Evolutionary conservation across 257 asterid species (phyloP).

Genomic region (Solanum chaucha): DNA sequence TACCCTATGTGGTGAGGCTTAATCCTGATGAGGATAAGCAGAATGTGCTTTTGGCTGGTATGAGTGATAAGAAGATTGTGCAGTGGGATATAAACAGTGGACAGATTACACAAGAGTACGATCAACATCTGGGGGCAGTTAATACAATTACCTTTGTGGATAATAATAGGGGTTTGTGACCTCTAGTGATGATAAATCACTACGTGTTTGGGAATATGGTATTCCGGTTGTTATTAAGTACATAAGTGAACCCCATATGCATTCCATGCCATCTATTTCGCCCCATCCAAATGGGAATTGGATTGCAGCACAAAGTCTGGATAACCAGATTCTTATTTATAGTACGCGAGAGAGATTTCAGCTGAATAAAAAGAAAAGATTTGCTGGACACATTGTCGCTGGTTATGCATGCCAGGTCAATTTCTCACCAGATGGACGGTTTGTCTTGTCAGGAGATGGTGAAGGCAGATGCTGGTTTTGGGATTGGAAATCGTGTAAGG

Average conservation of each 20-base stretch:
- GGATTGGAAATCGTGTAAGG: slow-evolving; percentile 99
- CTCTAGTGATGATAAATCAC: slow-evolving; percentile 90
- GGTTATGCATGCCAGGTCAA: slow-evolving; percentile 97
- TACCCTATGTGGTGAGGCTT: slow-evolving; percentile 88
- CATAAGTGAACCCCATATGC: slow-evolving; percentile 98
- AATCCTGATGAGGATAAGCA: slow-evolving; percentile 98
- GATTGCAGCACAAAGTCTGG: slow-evolving; percentile 98
- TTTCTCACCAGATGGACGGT: slow-evolving; percentile 94
- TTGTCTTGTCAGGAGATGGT: slow-evolving; percentile 96
- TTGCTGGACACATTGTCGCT: slow-evolving; percentile 90
- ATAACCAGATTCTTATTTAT: slow-evolving; percentile 92
- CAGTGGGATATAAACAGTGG: slow-evolving; percentile 97
- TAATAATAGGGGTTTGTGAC: slow-evolving; percentile 90
- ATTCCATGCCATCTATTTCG: slow-evolving; percentile 89
- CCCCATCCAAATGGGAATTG: slow-evolving; percentile 85
- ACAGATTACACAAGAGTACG: slow-evolving; percentile 96
- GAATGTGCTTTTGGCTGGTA: slow-evolving; percentile 85
- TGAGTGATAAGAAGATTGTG: slow-evolving; percentile 98
- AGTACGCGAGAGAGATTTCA: slow-evolving; percentile 90
- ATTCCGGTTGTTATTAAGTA: slow-evolving; percentile 95
- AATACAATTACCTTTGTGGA: slow-evolving; percentile 93
- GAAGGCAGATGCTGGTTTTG: slow-evolving; percentile 99
- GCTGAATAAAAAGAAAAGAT: slow-evolving; percentile 92
- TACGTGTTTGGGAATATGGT: slow-evolving; percentile 97
- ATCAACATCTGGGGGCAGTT: slow-evolving; percentile 98